Evolutionary conservation across 1,284 basidiomycete species (phyloP), one percentile per base, ranked within the genome.

Genomic region (Moesziomyces aphidis): DNA sequence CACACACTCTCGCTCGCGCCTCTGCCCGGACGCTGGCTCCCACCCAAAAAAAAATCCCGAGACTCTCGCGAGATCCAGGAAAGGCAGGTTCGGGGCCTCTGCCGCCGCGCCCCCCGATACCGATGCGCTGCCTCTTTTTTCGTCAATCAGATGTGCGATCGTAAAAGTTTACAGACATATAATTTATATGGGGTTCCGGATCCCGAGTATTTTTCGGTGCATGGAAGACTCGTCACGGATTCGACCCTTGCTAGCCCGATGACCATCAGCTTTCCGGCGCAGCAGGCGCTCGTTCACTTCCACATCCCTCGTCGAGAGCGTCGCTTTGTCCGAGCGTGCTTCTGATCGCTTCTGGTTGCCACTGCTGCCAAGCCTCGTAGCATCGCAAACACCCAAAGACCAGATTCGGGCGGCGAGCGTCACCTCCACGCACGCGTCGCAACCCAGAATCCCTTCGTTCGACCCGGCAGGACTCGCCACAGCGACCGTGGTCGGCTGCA

Each of bases 191-290:
- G 31, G 1, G 8, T 4, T 36, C 67, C 67, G 61, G 47, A 22
- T 64, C 34, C 67, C 67, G 67, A 64, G 45, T 23, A 46, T 50
- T 64, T 61, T 70, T 61, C 54, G 54, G 19, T 28, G 42, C 17
- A 50, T 22, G 48, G 55, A 64, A 64, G 62, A 50, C 54, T 55
- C 48, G 50, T 47, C 23, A 52, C 45, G 11, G 58, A 31, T 11
- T 19, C 39, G 19, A 42, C 39, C 39, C 39, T 42, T 19, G 17
- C 11, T 6, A 19, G 17, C 19, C 13, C 1, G 39, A 15, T 19
- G 11, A 42, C 39, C 39, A 17, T 19, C 15, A 17, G 19, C 39
- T 7, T 19, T 6, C 31, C 39, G 13, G 17, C 39, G 39, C 39
- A 42, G 39, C 39, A 42, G n/a, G 19, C 39, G 17, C 39, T 42